Conservation (phyloP, 2,329 filamentous ascomycete genomes). For the Acephala macrosclerotiorum region DNA sequence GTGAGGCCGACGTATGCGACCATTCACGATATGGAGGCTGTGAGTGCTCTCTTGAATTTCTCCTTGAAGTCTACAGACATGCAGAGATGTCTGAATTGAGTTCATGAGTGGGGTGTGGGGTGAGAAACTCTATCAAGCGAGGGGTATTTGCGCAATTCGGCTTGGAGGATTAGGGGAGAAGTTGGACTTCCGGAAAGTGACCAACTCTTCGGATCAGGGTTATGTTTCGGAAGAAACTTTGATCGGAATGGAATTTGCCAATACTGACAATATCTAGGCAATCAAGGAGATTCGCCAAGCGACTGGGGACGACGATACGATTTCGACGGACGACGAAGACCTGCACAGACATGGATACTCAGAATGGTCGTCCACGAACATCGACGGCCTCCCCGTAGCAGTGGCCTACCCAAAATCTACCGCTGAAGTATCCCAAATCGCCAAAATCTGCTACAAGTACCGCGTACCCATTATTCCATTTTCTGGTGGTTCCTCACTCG, state of each 20-base stretch:
- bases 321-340: constrained; percentile 69
- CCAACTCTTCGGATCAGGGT: not conserved
- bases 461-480: constrained; percentile 83
- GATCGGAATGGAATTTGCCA: not conserved
- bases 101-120: not conserved
- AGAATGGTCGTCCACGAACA: constrained; percentile 70
- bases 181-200: not conserved
- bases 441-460: constrained; percentile 77
- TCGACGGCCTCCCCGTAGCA: constrained; percentile 66
- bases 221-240: not conserved
- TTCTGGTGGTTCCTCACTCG: constrained; percentile 84
- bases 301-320: constrained; percentile 60
- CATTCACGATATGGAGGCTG: constrained; percentile 58
- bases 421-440: constrained; percentile 65
- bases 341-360: constrained; percentile 70
- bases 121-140: constrained; percentile 3
- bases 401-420: constrained; percentile 70
- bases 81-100: not conserved
- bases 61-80: not conserved
- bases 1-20: constrained; percentile 52
- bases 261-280: constrained; percentile 50
- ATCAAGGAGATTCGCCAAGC: constrained; percentile 59
- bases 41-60: constrained; percentile 38
- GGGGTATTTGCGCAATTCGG: constrained; percentile 5
- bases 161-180: not conserved